Evolutionary conservation across 352 stramenopile genomes (phyloP), one percentile per base, ranked within the genome.

Genomic region (Globisporangium mamillatum): DNA sequence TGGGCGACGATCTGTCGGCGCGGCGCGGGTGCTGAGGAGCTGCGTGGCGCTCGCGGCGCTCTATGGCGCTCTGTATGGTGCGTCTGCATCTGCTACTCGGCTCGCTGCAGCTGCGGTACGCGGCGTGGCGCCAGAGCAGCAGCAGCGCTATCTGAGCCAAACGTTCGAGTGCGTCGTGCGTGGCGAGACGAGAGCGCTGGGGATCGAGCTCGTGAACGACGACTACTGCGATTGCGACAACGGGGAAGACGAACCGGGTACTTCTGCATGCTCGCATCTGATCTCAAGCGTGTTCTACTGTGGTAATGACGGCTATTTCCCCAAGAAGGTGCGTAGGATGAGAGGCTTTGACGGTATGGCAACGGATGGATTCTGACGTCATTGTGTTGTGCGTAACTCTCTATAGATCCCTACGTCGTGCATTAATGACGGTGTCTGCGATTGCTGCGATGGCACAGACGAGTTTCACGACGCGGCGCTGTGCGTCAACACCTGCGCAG

Each of bases 361-460:
- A 24, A 38, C 4, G 3, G 12, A 25, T 1, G 32, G 32, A 1
- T 9, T 36, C 29, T 20, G 14, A 24, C 10, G 16, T 25, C 27
- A 22, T 36, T 20, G 10, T 32, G 18, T n/a, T 34, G 6, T 63
- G 16, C 8, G 34, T 16, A 44, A 41, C 34, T 41, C 24, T 20
- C 10, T 22, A 20, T 25, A 88, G 71, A 88, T 92, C 44, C 85
- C 91, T 12, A 86, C 86, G 5, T 98, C 91, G 1, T 75, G 88
- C 18, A 71, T 99, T 27, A 76, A 96, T 52, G 97, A 99, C 74
- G 94, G 92, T 10, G 85, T 99, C 63, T 99, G 97, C 71, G 97
- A 99, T 82, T 99, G 97, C 76, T 99, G 97, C 65, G 96, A 99
- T 72, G 97, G 97, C 12, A 86, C 84, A 16, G 97, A 99, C 67